Percentiles rank a stretch among this genome's conserved stretches.
Conservation (phyloP, 495 filamentous ascomycete species). For the Penicillium tannophilum region DNA sequence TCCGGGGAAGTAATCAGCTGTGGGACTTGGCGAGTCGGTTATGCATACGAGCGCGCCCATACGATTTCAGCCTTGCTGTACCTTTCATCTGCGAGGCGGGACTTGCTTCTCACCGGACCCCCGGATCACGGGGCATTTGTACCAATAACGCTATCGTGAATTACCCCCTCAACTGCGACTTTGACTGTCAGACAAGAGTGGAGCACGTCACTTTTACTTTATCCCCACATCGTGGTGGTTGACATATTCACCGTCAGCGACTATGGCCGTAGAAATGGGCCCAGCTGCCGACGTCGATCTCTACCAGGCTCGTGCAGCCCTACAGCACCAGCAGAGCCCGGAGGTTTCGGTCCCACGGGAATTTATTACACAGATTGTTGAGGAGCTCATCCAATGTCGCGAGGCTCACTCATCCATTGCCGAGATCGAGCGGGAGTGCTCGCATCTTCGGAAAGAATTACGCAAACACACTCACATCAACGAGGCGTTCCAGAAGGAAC, state of each 20-base stretch:
- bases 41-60: conserved; percentile 17
- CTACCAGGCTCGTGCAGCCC: conserved; percentile 61
- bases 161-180: neutral
- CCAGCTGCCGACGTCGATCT: conserved; percentile 57
- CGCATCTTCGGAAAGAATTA: conserved; percentile 73
- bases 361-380: conserved; percentile 54
- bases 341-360: conserved; percentile 65
- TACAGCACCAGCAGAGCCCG: conserved; percentile 66
- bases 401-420: conserved; percentile 26
- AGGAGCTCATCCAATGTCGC: conserved; percentile 44
- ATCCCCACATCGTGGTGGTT: neutral
- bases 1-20: neutral
- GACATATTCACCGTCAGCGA: conserved; percentile 2
- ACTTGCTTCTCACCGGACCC: conserved; percentile 3
- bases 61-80: conserved; percentile 8
- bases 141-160: neutral
- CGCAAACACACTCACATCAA: conserved; percentile 92
- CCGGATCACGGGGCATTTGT: neutral
- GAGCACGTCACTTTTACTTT: neutral
- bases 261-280: conserved; percentile 25
- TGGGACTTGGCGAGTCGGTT: conserved; percentile 4
- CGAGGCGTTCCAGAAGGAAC: conserved; percentile 88
- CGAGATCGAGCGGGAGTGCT: conserved; percentile 53
- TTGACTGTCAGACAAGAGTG: conserved; percentile 1
- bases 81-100: conserved; percentile 4